A percentile compares a stretch with the other conserved stretches of the same genome.
Conservation (phyloP, 1,139 yeast species). For the Taphrina pruni region DNA sequence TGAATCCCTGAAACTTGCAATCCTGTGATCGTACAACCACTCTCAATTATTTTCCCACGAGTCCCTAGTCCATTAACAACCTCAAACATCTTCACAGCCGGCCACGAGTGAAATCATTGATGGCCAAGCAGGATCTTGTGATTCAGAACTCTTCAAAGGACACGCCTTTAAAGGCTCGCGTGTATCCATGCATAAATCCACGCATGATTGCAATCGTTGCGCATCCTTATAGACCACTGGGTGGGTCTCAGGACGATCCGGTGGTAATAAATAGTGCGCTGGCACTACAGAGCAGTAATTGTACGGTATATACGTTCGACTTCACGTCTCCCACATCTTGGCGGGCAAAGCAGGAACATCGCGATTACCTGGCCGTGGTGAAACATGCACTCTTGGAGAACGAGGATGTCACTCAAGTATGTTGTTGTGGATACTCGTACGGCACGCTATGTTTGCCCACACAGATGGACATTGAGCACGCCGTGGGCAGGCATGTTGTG, state of each 20-base stretch:
- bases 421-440: constrained; percentile 36
- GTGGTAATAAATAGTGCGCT: constrained; percentile 17
- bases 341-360: constrained; percentile 18
- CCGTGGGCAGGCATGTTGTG: neutral
- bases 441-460: constrained; percentile 37
- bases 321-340: constrained; percentile 29
- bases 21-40: no score
- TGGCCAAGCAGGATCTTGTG: neutral
- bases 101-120: neutral
- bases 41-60: no score
- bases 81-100: no score
- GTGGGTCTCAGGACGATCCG: constrained; percentile 32
- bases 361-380: constrained; percentile 23
- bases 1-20: neutral
- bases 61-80: no score
- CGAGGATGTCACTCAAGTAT: neutral
- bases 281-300: neutral
- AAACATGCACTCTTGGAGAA: neutral
- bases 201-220: constrained; percentile 14
- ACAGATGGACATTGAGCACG: neutral
- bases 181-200: neutral
- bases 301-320: constrained; percentile 17
- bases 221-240: constrained; percentile 34
- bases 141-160: neutral
- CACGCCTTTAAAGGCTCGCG: neutral